Percentiles rank a stretch among this genome's conserved stretches.
Conservation (phyloP, 306 rosid genomes). For the Urtica urens region DNA sequence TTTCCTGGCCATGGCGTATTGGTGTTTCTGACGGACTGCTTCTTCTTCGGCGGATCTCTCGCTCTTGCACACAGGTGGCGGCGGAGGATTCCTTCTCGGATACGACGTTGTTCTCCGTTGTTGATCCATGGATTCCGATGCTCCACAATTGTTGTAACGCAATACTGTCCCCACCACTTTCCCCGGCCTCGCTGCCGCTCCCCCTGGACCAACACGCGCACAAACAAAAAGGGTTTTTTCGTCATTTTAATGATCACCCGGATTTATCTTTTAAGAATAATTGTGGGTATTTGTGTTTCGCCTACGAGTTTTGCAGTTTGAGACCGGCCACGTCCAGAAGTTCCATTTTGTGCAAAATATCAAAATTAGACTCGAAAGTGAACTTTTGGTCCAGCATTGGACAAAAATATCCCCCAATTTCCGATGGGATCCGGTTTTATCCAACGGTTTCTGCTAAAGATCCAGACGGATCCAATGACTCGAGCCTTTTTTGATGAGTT, state of each 20-base stretch:
- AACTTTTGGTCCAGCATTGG: too few species aligned
- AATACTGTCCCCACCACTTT: slow-evolving; percentile 76
- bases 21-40: slow-evolving; percentile 74
- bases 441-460: too few species aligned
- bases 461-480: too few species aligned
- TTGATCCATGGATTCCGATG: slow-evolving; percentile 68
- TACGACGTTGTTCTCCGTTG: slow-evolving; percentile 56
- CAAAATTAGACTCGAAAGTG: too few species aligned
- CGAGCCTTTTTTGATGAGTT: too few species aligned
- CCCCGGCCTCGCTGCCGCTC: slow-evolving; percentile 90
- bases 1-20: slow-evolving; percentile 49
- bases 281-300: too few species aligned
- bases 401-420: too few species aligned
- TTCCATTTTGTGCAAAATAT: too few species aligned
- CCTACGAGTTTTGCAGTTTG: too few species aligned
- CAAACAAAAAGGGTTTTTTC: background rate
- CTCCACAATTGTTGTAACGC: slow-evolving; percentile 69
- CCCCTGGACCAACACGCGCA: slow-evolving; percentile 39
- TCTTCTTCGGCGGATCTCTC: slow-evolving; percentile 68
- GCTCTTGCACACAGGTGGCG: slow-evolving; percentile 46
- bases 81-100: slow-evolving; percentile 58
- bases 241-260: background rate
- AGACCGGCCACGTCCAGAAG: too few species aligned
- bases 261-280: too few species aligned
- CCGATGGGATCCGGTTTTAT: too few species aligned